These are phyloP conservation scores for Coleophoma eucalyptorum DNA, from an alignment of 2,329 filamentous ascomycete genomes.

Conservation along the genomic window DNA sequence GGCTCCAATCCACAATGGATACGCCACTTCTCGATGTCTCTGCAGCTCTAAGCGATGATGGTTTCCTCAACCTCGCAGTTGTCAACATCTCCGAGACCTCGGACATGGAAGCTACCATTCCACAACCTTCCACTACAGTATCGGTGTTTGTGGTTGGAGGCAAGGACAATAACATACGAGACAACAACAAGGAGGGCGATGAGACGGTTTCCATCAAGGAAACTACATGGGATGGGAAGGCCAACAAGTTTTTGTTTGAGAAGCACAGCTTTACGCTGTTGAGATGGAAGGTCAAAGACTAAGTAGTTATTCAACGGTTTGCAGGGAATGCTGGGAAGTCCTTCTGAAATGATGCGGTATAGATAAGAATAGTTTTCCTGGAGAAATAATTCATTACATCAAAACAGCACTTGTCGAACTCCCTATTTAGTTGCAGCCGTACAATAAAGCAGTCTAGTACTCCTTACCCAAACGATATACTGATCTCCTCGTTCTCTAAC, in stretches of 20 bases:
- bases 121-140: constrained; percentile 32
- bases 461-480: no score
- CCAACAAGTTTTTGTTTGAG: constrained; percentile 53
- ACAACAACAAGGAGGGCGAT: constrained; percentile 58
- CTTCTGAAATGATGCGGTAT: no score
- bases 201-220: constrained; percentile 59
- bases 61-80: constrained; percentile 61
- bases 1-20: constrained; percentile 59
- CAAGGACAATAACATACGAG: constrained; percentile 44
- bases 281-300: constrained; percentile 31
- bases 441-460: no score
- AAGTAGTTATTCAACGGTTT: not conserved
- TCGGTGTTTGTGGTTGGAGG: constrained; percentile 55
- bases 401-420: no score
- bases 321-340: not conserved
- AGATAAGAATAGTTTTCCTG: no score
- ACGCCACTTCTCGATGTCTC: constrained; percentile 67
- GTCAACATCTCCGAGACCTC: constrained; percentile 63
- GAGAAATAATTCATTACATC: no score
- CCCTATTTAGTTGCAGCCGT: no score
- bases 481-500: no score
- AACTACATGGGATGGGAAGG: constrained; percentile 56
- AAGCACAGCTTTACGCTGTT: constrained; percentile 67
- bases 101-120: constrained; percentile 45
- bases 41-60: constrained; percentile 50